These are phyloP conservation scores for Eucommia ulmoides DNA, from an alignment of 257 asterid species.

Conservation along the genomic window DNA sequence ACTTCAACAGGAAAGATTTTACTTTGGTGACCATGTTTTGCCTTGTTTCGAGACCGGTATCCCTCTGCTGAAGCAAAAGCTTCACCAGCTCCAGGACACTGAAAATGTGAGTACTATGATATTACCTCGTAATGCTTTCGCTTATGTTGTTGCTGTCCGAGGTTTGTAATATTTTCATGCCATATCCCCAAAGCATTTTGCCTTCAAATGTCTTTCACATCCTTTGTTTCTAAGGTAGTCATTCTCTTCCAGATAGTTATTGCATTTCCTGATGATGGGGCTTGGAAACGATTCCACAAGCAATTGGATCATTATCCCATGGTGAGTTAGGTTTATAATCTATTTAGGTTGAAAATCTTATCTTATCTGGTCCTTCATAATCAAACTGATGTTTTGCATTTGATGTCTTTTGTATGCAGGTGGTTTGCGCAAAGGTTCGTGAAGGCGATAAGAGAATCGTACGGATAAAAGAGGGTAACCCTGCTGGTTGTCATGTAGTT, in stretches of 20 bases:
- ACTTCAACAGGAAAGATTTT: constrained; percentile 74
- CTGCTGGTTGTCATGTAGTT: constrained; percentile 83
- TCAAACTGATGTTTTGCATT: constrained; percentile 6
- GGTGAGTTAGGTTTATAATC: constrained; percentile 26
- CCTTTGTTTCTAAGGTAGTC: constrained; percentile 1
- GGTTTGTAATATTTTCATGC: not conserved
- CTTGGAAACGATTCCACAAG: constrained; percentile 98
- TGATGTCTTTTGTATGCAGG: constrained; percentile 25
- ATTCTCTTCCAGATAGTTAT: constrained; percentile 50
- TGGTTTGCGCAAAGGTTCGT: constrained; percentile 90
- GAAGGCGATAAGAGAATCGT: constrained; percentile 94
- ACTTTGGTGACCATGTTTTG: constrained; percentile 74
- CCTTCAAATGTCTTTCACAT: not conserved
- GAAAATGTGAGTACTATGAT: constrained; percentile 36
- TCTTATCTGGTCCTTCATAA: constrained; percentile 5
- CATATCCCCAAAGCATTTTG: not conserved
- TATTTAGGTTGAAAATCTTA: not conserved
- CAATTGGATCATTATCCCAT: constrained; percentile 56
- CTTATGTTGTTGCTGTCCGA: not conserved
- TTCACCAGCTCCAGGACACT: constrained; percentile 55
- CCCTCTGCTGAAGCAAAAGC: constrained; percentile 79
- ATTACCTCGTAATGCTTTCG: not conserved
- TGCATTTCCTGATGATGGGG: constrained; percentile 99
- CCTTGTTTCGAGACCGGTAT: constrained; percentile 92
- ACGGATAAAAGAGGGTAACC: constrained; percentile 89